Conservation (phyloP, 2,329 filamentous ascomycete genomes). For the Microdochium trichocladiopsis region DNA sequence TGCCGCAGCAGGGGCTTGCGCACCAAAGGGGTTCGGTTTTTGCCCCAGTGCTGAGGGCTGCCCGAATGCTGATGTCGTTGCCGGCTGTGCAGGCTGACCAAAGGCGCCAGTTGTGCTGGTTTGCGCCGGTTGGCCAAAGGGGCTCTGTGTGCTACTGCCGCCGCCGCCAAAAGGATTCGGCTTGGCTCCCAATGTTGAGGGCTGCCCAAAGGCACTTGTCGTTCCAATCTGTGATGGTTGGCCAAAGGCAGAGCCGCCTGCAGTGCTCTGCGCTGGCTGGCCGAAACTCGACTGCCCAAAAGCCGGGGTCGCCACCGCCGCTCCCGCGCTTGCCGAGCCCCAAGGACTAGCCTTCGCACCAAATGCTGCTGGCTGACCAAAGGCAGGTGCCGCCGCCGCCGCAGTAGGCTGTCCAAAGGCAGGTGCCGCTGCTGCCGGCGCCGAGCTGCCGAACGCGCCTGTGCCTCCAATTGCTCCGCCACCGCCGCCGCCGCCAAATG, state of each 20-base stretch:
- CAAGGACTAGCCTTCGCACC: slow-evolving; percentile 7
- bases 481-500: slow-evolving; percentile 12
- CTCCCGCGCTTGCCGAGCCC: slow-evolving; percentile 1
- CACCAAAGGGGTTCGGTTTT: slow-evolving; percentile 14
- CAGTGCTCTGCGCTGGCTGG: slow-evolving; percentile 10
- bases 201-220: slow-evolving; percentile 18
- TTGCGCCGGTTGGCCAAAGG: slow-evolving; percentile 26
- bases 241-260: slow-evolving; percentile 23
- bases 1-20: slow-evolving; percentile 4
- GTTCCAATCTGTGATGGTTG: slow-evolving; percentile 28
- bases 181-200: slow-evolving; percentile 17
- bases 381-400: slow-evolving; percentile 15
- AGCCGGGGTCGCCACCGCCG: slow-evolving; percentile 5
- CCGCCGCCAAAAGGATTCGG: slow-evolving; percentile 27
- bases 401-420: slow-evolving; percentile 41
- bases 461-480: slow-evolving; percentile 1
- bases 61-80: slow-evolving; percentile 1
- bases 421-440: neutral
- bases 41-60: slow-evolving; percentile 2
- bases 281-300: slow-evolving; percentile 15
- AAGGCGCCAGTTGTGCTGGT: slow-evolving; percentile 13
- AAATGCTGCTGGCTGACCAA: slow-evolving; percentile 33
- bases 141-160: slow-evolving; percentile 10
- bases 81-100: slow-evolving; percentile 11
- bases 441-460: slow-evolving; percentile 8